Base-by-base conservation (phyloP, 345 rosid species). In the Clausena lansium region DNA sequence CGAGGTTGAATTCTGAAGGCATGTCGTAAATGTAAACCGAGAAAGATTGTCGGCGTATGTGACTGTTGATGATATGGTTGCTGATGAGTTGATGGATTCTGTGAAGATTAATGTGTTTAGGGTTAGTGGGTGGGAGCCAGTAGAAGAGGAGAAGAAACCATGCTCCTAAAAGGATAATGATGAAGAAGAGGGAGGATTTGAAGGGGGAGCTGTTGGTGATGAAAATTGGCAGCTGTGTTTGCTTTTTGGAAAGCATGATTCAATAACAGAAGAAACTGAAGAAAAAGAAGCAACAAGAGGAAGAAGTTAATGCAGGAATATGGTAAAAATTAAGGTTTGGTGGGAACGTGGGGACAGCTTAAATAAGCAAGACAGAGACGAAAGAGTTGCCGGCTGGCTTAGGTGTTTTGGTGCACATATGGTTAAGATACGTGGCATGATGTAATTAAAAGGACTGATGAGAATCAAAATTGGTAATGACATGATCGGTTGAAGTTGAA, bases 1-100 rank as follows among this genome's bases (percentile, higher is more conserved):
- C 88, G 24, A 50, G 28, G 82, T 90, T 90, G 85, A 85, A 90
- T 60, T 87, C 79, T 7, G 85, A 25, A 4, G 91, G 90, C 72
- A 90, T 76, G 28, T 83, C 41, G 81, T 88, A 84, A 28, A 90
- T 68, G 22, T 84, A 90, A 13, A 90, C 87, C 2, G 80, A 79
- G 1, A 65, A 60, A 8, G 76, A 39, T 1, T 19, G 25, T 2
- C 32, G 61, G 20, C 6, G 22, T 17, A 17, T 5, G 57, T 50
- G 28, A 35, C 5, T 36, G 4, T 36, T 13, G 38, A 45, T 66
- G 27, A 9, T 7, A 4, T 52, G 25, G 6, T 50, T 15, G 30
- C 2, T 41, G 38, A 45, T 63, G 74, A 83, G 57, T 71, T 39
- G 22, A 1, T 22, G 22, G 75, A 41, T 5, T 27, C 4, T 9